These are phyloP conservation scores for Trichomonas vaginalis DNA, from an alignment of 208 protist species.

Conservation along the genomic window DNA sequence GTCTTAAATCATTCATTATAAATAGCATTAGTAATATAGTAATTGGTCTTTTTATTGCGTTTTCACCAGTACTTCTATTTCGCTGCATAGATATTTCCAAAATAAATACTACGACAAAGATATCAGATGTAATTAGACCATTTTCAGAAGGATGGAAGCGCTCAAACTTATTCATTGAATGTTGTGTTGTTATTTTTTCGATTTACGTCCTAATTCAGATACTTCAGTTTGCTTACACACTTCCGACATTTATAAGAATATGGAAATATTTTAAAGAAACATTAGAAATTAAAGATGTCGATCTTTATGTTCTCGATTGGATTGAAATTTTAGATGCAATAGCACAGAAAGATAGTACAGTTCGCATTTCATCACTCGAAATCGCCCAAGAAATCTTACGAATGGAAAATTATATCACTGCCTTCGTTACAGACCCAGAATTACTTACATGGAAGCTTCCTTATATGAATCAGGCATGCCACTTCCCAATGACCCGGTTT, in stretches of 20 bases:
- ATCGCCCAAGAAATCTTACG: conserved; percentile 5
- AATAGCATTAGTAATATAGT: not conserved
- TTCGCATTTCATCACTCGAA: not conserved
- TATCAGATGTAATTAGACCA: not conserved
- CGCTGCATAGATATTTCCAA: not conserved
- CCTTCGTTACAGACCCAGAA: not conserved
- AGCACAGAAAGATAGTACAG: not conserved
- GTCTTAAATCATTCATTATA: not conserved
- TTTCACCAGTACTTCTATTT: not conserved
- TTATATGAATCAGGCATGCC: not conserved
- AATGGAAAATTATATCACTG: not conserved
- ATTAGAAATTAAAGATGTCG: not conserved
- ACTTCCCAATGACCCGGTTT: not conserved
- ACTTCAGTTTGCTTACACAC: not conserved
- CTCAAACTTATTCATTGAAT: not conserved
- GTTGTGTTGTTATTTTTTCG: not conserved
- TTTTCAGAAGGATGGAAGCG: not conserved
- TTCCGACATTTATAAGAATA: not conserved
- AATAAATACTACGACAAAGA: not conserved
- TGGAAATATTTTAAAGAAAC: not conserved
- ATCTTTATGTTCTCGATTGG: not conserved
- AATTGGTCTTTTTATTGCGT: not conserved
- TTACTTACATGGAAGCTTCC: not conserved
- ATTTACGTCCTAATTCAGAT: not conserved
- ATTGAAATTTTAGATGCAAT: not conserved